Evolutionary conservation across 306 rosid species (phyloP), one percentile per base, ranked within the genome.

Genomic region (Rosa chinensis): DNA sequence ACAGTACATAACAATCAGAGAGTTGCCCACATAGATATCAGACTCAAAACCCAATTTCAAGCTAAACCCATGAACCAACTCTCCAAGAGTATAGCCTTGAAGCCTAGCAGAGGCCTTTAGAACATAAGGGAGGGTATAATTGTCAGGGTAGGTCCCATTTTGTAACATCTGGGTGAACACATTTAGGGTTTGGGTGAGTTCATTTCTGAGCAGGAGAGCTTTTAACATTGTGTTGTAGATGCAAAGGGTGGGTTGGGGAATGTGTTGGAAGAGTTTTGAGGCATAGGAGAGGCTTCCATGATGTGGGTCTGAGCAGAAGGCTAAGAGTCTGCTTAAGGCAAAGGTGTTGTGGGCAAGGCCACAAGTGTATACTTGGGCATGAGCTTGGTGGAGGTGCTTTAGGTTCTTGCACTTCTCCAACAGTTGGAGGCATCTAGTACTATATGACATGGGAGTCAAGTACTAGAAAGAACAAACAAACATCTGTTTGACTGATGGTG

Each of bases 341-440:
- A 87, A 91, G 83, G 70, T 73, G 53, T 79, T 89, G 48, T 32
- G 73, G 59, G 74, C 79, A 43, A 88, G 94, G 6, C 93, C 94
- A 67, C 77, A 68, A 21, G 88, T 89, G 83, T 89, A 50, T 5
- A 87, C 74, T 81, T 83, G 90, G 5, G 92, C 92, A 80, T 93
- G 94, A 21, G 90, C 93, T 84, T 88, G 97, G 69, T 82, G 87
- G 39, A 93, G 80, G 20, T 92, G 92, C n/a, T 81, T 82, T 90
- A 88, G 77, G 85, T 77, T 89, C 82, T 81, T 88, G 89, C 98
- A 92, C 52, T 88, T 90, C 73, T 85, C 91, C 49, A 89, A 74
- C 2, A 86, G 78, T 35, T 55, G 8, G 44, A 92, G 85, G 44
- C 97, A 89, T 86, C 93, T 90, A 72, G 68, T 87, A 74, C 14